A percentile compares a stretch with the other conserved stretches of the same genome.
These are phyloP conservation scores for Diaporthe velutina DNA, from an alignment of 2,329 filamentous ascomycete species.

Conservation along the genomic window DNA sequence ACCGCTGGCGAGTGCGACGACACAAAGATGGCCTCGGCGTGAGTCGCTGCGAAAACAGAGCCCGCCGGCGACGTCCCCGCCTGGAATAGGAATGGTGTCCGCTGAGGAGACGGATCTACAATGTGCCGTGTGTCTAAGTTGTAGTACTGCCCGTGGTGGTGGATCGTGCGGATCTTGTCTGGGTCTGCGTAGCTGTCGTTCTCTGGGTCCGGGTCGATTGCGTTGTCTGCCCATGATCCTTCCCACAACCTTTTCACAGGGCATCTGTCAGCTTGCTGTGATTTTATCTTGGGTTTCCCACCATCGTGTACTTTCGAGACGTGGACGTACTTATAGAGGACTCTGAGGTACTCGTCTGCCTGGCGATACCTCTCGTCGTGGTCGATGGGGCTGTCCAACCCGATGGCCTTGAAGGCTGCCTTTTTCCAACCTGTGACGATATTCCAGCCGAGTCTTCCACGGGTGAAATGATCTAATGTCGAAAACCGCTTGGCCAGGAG, in stretches of 20 bases:
- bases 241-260: slow-evolving; percentile 57
- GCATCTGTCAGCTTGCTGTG: neutral
- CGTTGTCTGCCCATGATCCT: slow-evolving; percentile 60
- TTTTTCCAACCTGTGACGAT: slow-evolving; percentile 76
- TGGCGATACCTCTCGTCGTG: slow-evolving; percentile 66
- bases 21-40: slow-evolving; percentile 69
- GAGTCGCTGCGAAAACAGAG: slow-evolving; percentile 62
- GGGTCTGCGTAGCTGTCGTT: slow-evolving; percentile 66
- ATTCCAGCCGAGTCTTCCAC: slow-evolving; percentile 74
- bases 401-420: slow-evolving; percentile 69
- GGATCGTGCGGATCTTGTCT: slow-evolving; percentile 63
- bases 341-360: slow-evolving; percentile 66
- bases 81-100: slow-evolving; percentile 65
- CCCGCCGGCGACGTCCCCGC: slow-evolving; percentile 67
- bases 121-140: slow-evolving; percentile 53
- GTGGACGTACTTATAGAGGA: slow-evolving; percentile 64
- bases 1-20: slow-evolving; percentile 61
- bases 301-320: no score
- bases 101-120: slow-evolving; percentile 62
- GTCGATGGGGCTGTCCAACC: slow-evolving; percentile 64
- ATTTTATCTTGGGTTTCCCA: no score
- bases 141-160: slow-evolving; percentile 64
- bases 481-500: slow-evolving; percentile 73
- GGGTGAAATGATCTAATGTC: slow-evolving; percentile 72
- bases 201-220: slow-evolving; percentile 58